Evolutionary conservation across 495 filamentous ascomycete genomes (phyloP).

Genomic region (Margaritispora aquatica): DNA sequence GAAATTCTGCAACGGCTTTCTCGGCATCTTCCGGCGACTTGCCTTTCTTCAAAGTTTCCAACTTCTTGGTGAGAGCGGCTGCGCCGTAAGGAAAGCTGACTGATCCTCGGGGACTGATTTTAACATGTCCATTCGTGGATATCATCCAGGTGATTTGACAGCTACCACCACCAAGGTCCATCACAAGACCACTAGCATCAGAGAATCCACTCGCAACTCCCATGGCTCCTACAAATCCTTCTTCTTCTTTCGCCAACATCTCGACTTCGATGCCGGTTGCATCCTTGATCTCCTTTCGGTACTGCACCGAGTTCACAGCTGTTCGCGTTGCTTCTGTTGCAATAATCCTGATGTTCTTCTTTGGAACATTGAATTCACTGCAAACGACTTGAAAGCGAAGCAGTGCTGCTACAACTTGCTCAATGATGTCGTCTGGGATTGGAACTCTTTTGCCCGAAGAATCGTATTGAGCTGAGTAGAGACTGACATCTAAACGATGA

Average conservation of each 20-base stretch:
- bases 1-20: slow-evolving; percentile 34
- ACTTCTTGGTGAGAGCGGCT: slow-evolving; percentile 53
- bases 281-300: slow-evolving; percentile 41
- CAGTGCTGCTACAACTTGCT: slow-evolving; percentile 41
- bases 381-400: slow-evolving; percentile 51
- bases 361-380: slow-evolving; percentile 44
- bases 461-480: slow-evolving; percentile 55
- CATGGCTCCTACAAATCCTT: slow-evolving; percentile 57
- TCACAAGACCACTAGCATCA: slow-evolving; percentile 53
- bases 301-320: slow-evolving; percentile 52
- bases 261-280: slow-evolving; percentile 48
- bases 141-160: slow-evolving; percentile 65
- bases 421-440: slow-evolving; percentile 44
- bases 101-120: slow-evolving; percentile 44
- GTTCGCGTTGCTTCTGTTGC: slow-evolving; percentile 64
- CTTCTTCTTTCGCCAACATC: slow-evolving; percentile 56
- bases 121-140: slow-evolving; percentile 41
- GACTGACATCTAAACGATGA: slow-evolving; percentile 48
- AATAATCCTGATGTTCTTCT: slow-evolving; percentile 41
- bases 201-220: slow-evolving; percentile 61
- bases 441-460: slow-evolving; percentile 27
- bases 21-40: slow-evolving; percentile 26
- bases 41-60: slow-evolving; percentile 25
- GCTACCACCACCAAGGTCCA: slow-evolving; percentile 69
- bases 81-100: slow-evolving; percentile 69